These are phyloP conservation scores for Tylopilus rubrobrunneus DNA, from an alignment of 768 basidiomycete species.

Conservation along the genomic window DNA sequence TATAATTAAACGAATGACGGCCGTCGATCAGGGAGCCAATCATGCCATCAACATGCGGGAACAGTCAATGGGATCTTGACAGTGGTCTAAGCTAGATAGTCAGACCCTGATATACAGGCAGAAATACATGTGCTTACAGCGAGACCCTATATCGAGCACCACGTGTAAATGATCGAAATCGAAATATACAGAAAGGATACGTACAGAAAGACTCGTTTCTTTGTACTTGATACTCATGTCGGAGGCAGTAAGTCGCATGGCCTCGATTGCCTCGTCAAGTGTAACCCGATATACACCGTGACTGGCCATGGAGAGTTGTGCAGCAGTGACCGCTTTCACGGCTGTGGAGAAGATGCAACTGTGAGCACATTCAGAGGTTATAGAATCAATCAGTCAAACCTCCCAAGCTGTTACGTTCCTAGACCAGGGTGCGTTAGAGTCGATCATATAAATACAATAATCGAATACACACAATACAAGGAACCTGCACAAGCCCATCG, in stretches of 20 bases:
- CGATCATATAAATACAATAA: background rate
- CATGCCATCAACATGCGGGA: conserved; percentile 60
- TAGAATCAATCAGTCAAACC: conserved; percentile 39
- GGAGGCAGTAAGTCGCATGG: conserved; percentile 88
- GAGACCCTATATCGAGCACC: conserved; percentile 41
- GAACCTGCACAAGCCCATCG: conserved; percentile 90
- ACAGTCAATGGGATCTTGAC: conserved; percentile 84
- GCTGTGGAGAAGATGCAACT: conserved; percentile 40
- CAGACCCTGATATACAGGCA: background rate
- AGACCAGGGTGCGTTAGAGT: conserved; percentile 3
- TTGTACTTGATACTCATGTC: conserved; percentile 97
- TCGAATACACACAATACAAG: conserved; percentile 69
- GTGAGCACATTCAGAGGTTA: conserved; percentile 1
- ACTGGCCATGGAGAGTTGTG: conserved; percentile 91
- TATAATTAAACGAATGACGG: background rate
- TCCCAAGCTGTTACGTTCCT: conserved; percentile 86
- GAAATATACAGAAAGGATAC: conserved; percentile 21
- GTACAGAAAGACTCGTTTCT: conserved; percentile 87
- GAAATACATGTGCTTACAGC: conserved; percentile 41
- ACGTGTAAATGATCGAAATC: background rate
- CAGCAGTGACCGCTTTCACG: conserved; percentile 90
- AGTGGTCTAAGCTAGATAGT: conserved; percentile 43
- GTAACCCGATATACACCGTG: conserved; percentile 84
- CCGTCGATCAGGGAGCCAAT: background rate
- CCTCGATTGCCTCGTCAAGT: conserved; percentile 93